phyloP scores from a whole-genome alignment of 495 filamentous ascomycete genomes.

The Saxophila tyrrhenica region DNA sequence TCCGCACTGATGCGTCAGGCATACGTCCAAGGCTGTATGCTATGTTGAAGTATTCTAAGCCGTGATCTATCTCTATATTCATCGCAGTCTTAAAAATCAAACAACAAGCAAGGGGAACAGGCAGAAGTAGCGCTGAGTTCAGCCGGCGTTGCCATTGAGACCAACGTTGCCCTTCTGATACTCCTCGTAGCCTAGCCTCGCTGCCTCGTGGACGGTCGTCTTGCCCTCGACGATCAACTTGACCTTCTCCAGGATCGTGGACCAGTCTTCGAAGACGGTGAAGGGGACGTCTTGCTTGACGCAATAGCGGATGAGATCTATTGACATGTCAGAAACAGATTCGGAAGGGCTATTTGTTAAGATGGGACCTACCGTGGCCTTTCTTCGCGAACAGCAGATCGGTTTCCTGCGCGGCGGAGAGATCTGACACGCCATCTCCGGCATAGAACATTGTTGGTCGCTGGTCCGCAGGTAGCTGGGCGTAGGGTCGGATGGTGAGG shows the following conservation, averaged over 20 bases:
- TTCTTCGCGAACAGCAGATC: slow-evolving; percentile 78
- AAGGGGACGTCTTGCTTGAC: slow-evolving; percentile 68
- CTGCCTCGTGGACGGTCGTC: slow-evolving; percentile 29
- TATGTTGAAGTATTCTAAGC: background rate
- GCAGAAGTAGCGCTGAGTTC: background rate
- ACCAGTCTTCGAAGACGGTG: slow-evolving; percentile 69
- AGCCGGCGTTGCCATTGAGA: slow-evolving; percentile 10
- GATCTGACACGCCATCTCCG: slow-evolving; percentile 66
- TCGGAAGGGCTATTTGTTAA: too few relatives aligned
- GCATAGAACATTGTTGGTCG: slow-evolving; percentile 67
- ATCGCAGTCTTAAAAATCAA: background rate
- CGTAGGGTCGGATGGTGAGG: slow-evolving; percentile 72
- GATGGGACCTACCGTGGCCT: slow-evolving; percentile 54
- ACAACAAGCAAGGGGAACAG: background rate
- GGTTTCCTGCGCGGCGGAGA: slow-evolving; percentile 60
- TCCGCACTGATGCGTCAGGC: too few relatives aligned
- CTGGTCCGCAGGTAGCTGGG: slow-evolving; percentile 49
- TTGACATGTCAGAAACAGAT: background rate
- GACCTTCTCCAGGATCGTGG: slow-evolving; percentile 57
- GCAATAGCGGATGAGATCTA: slow-evolving; percentile 75
- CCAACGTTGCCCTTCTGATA: slow-evolving; percentile 29
- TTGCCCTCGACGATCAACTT: slow-evolving; percentile 53
- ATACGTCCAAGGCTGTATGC: too few relatives aligned
- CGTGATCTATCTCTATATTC: background rate
- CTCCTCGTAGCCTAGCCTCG: slow-evolving; percentile 25